Base-by-base conservation (phyloP, 345 rosid species). In the Capsella bursapastoris region DNA sequence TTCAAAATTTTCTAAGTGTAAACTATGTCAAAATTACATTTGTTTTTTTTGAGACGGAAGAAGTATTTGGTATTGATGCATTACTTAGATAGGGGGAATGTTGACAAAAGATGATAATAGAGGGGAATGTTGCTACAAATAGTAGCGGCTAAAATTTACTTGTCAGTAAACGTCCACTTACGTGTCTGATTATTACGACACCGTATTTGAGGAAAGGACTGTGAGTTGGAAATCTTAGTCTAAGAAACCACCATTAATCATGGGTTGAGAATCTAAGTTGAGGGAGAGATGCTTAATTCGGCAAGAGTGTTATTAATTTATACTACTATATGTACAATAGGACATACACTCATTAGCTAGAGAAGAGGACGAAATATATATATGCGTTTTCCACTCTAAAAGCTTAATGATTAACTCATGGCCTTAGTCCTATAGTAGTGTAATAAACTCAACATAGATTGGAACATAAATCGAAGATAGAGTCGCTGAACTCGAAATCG, bases 371-470 rank as follows among this genome's bases (percentile, higher is more conserved):
- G 57, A 38, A 38, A 57, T n/a, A 65, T 65, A 52, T 50, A 50
- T 73, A 11, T 45, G 7, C 8, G 37, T 64, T 49, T 45, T 73
- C 7, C 57, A 53, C 48, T 44, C 18, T 73, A 73, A 31, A 44
- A 45, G 50, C 29, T 31, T 45, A 41, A 22, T 56, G 77, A 31
- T 53, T 64, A 53, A 44, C 10, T 73, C 62, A 48, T 50, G 9
- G 57, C 49, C 60, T 51, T 66, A 14, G 37, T 37, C 71, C 70
- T 55, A 28, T 51, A 53, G 51, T 25, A 35, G 38, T 73, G 57
- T 47, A 66, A 37, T 47, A 66, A 37, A 74, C 62, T 57, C 59
- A 57, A 47, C 43, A 58, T 74, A 66, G 61, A 66, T 57, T 66
- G 6, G 3, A 57, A 66, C 60, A 66, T 66, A 16, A 3, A 13